Conservation (phyloP, 495 filamentous ascomycete genomes). For the Xylaria castorea region DNA sequence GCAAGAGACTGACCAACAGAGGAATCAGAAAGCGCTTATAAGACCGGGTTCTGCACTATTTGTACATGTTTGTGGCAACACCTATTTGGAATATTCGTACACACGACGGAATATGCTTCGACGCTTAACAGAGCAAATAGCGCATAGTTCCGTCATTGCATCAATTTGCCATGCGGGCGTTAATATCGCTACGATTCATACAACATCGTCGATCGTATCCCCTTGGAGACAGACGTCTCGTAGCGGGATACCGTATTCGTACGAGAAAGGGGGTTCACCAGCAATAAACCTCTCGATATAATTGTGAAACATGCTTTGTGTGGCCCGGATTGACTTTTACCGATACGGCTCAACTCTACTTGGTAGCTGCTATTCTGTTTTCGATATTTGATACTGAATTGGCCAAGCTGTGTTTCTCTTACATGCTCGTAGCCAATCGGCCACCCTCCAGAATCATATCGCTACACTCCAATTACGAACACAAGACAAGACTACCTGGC, state of each 20-base stretch:
- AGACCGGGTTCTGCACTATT: background rate
- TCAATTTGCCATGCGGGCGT: background rate
- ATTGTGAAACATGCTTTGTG: background rate
- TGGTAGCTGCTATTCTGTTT: background rate
- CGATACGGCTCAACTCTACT: background rate
- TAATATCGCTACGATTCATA: background rate
- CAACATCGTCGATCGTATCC: slow-evolving; percentile 17
- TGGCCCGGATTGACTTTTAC: background rate
- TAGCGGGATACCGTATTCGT: slow-evolving; percentile 3
- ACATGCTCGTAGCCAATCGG: background rate
- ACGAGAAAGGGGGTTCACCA: background rate
- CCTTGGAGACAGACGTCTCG: slow-evolving; percentile 1
- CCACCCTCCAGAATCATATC: background rate
- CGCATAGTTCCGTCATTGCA: background rate
- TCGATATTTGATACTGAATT: background rate
- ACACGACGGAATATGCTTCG: background rate
- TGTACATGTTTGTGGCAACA: background rate
- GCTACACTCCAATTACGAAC: background rate
- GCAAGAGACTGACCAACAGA: background rate
- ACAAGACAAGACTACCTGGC: background rate
- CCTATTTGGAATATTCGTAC: background rate
- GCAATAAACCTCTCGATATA: background rate
- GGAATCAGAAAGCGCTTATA: background rate
- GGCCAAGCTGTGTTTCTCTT: background rate
- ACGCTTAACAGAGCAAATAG: background rate